Conservation (phyloP, 768 basidiomycete species). For the Podaxis sp. region DNA sequence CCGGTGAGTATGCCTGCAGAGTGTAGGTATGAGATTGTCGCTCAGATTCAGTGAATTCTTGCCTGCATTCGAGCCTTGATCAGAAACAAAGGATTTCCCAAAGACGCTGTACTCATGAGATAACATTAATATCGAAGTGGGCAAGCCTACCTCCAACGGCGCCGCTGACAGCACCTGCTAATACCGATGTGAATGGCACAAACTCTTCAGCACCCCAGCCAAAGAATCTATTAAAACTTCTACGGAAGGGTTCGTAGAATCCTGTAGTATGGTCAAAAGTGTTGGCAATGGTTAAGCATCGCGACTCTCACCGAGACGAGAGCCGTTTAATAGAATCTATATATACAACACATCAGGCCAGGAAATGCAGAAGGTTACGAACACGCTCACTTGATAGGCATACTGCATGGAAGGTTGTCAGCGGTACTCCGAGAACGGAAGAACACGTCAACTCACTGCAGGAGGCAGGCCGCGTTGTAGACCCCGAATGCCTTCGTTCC, state of each 20-base stretch:
- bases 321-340: conserved; percentile 89
- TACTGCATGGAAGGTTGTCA: conserved; percentile 47
- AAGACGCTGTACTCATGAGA: conserved; percentile 39
- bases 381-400: conserved; percentile 68
- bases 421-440: background rate
- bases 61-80: conserved; percentile 99
- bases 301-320: conserved; percentile 62
- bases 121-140: background rate
- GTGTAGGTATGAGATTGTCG: background rate
- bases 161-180: conserved; percentile 88
- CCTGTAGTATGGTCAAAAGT: conserved; percentile 38
- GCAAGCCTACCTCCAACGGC: conserved; percentile 72
- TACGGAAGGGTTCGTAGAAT: conserved; percentile 92
- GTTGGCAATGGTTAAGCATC: background rate
- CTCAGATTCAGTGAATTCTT: conserved; percentile 8
- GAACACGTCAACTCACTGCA: conserved; percentile 55
- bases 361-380: too few relatives aligned
- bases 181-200: conserved; percentile 69
- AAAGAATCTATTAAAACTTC: conserved; percentile 58
- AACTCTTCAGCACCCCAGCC: conserved; percentile 64
- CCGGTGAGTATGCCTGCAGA: conserved; percentile 84
- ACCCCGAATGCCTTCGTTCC: conserved; percentile 86
- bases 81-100: conserved; percentile 90
- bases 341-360: background rate
- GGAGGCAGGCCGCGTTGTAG: conserved; percentile 88